A percentile compares a stretch with the other conserved stretches of the same genome.
These are phyloP conservation scores for Delitschia confertaspora DNA, from an alignment of 495 filamentous ascomycete species.

Conservation along the genomic window DNA sequence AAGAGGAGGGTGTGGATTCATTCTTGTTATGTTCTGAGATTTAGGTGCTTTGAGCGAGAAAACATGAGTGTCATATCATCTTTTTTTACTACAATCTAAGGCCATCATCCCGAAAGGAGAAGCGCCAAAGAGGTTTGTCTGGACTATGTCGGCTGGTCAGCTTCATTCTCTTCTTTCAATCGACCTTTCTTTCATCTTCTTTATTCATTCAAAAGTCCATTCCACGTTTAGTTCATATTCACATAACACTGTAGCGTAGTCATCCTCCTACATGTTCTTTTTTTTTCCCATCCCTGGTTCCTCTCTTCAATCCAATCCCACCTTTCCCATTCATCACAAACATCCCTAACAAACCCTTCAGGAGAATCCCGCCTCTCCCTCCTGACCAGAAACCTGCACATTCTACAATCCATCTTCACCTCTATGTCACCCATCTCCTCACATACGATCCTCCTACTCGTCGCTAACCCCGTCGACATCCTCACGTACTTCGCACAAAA, in stretches of 20 bases:
- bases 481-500: constrained; percentile 37
- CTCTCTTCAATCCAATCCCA: constrained; percentile 3
- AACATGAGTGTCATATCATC: too few relatives aligned
- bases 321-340: too few relatives aligned
- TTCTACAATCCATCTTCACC: constrained; percentile 34
- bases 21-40: neutral
- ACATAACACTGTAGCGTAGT: too few relatives aligned
- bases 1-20: too few relatives aligned
- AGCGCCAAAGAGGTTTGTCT: too few relatives aligned
- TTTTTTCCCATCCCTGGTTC: neutral
- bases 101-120: too few relatives aligned
- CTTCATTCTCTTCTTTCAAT: neutral
- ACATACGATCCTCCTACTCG: constrained; percentile 37
- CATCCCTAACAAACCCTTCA: too few relatives aligned
- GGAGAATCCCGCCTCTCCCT: constrained; percentile 39
- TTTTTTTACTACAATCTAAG: too few relatives aligned
- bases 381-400: constrained; percentile 37
- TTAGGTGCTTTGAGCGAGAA: too few relatives aligned
- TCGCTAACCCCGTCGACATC: constrained; percentile 43
- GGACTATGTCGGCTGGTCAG: too few relatives aligned
- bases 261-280: neutral
- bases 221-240: too few relatives aligned
- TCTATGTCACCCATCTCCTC: constrained; percentile 35
- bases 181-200: neutral
- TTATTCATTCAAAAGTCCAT: too few relatives aligned